Evolutionary conservation across 169 alveolate species (phyloP).

Genomic region (Plasmodium vinckei): DNA sequence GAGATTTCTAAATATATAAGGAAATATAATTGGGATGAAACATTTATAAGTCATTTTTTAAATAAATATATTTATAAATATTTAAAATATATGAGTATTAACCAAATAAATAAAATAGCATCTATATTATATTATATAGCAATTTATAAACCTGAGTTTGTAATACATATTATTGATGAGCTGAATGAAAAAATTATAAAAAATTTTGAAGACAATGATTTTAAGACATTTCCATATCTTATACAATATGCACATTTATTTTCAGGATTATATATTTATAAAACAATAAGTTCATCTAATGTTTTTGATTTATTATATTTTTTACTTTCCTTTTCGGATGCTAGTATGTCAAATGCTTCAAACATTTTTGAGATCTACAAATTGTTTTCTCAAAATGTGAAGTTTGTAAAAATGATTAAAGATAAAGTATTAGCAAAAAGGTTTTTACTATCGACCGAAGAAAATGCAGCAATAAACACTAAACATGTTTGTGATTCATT

Average conservation of each 20-base stretch:
- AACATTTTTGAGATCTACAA: constrained; percentile 19
- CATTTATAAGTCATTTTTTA: constrained; percentile 2
- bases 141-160: constrained; percentile 47
- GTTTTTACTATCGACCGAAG: background rate
- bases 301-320: constrained; percentile 53
- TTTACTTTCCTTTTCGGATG: constrained; percentile 36
- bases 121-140: constrained; percentile 46
- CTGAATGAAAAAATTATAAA: constrained; percentile 48
- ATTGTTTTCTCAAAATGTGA: constrained; percentile 17
- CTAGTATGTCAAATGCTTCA: constrained; percentile 23
- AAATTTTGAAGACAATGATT: constrained; percentile 34
- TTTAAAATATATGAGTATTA: constrained; percentile 48
- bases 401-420: background rate
- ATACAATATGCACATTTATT: constrained; percentile 53
- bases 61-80: constrained; percentile 56
- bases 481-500: background rate
- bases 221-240: constrained; percentile 6
- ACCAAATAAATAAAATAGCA: constrained; percentile 48
- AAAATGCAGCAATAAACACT: background rate
- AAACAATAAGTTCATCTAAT: constrained; percentile 28
- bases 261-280: constrained; percentile 38
- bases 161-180: constrained; percentile 63
- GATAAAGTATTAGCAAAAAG: background rate
- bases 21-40: constrained; percentile 58
- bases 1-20: constrained; percentile 33